Evolutionary conservation across 2,329 filamentous ascomycete species (phyloP).

Genomic region (Trematosphaeria pertusa): DNA sequence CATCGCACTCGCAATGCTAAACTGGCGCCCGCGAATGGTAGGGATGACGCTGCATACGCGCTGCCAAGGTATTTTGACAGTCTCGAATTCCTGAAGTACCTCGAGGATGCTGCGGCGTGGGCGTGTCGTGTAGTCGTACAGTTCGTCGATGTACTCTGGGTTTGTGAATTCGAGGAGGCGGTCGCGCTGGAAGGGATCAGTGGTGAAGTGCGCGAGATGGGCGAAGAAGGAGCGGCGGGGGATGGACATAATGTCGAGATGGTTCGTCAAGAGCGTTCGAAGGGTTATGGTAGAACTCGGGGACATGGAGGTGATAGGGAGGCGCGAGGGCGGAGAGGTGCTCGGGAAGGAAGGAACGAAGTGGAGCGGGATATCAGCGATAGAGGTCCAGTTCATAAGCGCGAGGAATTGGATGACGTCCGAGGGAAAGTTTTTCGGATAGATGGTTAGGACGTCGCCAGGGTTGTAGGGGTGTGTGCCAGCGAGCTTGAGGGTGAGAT

Average conservation of each 20-base stretch:
- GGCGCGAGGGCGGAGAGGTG: conserved; percentile 43
- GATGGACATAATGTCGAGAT: conserved; percentile 88
- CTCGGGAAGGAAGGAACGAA: conserved; percentile 51
- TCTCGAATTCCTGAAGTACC: conserved; percentile 87
- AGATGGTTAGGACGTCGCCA: conserved; percentile 81
- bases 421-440: conserved; percentile 82
- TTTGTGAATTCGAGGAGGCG: conserved; percentile 84
- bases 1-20: conserved; percentile 86
- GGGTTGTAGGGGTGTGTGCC: conserved; percentile 63
- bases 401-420: conserved; percentile 82
- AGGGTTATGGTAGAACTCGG: conserved; percentile 63
- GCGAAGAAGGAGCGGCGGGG: conserved; percentile 88
- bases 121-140: conserved; percentile 94
- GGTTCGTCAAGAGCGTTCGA: conserved; percentile 77
- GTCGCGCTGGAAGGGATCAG: conserved; percentile 75
- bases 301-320: conserved; percentile 50
- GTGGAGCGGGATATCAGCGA: conserved; percentile 74
- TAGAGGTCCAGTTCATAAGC: conserved; percentile 76
- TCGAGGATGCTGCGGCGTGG: conserved; percentile 91
- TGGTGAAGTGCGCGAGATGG: conserved; percentile 76
- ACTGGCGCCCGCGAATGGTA: conserved; percentile 84
- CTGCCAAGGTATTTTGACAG: conserved; percentile 79
- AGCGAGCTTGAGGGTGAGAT: conserved; percentile 67
- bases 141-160: conserved; percentile 82
- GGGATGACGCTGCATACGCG: conserved; percentile 78